Base-by-base conservation (phyloP, 352 stramenopile species). In the Globisporangium takayamanum region DNA sequence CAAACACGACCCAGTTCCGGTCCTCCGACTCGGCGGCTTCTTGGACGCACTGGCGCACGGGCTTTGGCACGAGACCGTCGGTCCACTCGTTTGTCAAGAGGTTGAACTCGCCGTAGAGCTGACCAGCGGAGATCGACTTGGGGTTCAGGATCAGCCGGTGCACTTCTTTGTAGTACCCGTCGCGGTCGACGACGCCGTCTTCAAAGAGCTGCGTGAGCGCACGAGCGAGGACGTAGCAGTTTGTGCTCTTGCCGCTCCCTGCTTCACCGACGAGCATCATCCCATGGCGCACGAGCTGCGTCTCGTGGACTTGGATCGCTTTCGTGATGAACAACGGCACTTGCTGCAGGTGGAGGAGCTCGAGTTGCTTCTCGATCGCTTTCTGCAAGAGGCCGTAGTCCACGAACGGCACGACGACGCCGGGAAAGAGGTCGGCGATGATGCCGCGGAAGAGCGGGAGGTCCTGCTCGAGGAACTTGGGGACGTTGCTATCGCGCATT, bases 401-500 rank as follows among this genome's bases (percentile, higher is more conserved):
- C 0, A 97, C 89, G 60, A 96, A 98, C 2, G 93, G 93, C 8
- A 98, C 91, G 14, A 97, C 73, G 25, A 98, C 88, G 18, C 93
- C 89, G 0, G 94, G 94, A 55, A 98, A 98, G 3, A 98, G 72
- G 68, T 98, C 94, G 3, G 74, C 85, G 37, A 98, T 91, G 72
- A 98, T 98, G 25, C 93, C 93, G 5, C 89, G 78, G 63, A 98
- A 98, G 10, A 98, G 62, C 18, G 92, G 89, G 30, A 98, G 69
- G 60, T 98, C 94, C 50, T 97, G 88, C 69, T 98, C 84, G 14
- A 98, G 78, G 50, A 97, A 97, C 67, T 98, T 98, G 16, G 94
- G 94, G 1, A 98, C 89, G 60, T 98, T 98, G 46, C 87, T 97
- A 63, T 98, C 94, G 41, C 94, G 86, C 88, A 98, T 97, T 10